Conservation (phyloP, 2,329 filamentous ascomycete genomes). For the Penicillium sp. region DNA sequence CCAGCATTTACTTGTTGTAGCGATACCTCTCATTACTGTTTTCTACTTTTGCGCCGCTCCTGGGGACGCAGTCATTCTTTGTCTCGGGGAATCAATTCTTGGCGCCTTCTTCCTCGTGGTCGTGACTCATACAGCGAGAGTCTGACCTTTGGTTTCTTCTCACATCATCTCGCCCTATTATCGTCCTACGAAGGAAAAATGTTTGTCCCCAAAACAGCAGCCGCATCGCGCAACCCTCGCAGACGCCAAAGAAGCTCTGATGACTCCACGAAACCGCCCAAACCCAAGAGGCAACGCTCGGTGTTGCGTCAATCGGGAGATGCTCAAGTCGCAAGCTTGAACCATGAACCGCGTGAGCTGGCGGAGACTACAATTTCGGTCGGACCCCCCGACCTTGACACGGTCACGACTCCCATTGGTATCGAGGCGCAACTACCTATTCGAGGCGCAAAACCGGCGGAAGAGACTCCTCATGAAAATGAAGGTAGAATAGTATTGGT, state of each 20-base stretch:
- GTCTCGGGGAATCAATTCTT: not conserved
- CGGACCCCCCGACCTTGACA: conserved; percentile 9
- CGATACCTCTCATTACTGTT: no score
- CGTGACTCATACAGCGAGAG: conserved; percentile 4
- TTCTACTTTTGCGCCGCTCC: no score
- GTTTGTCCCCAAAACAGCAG: conserved; percentile 34
- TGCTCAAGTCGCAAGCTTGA: conserved; percentile 16
- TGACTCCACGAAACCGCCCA: conserved; percentile 41
- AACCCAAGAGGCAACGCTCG: conserved; percentile 45
- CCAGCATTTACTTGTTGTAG: no score
- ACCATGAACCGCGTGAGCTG: conserved; percentile 17
- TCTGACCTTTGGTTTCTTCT: not conserved
- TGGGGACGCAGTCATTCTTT: no score
- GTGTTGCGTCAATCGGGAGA: conserved; percentile 35
- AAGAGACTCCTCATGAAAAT: conserved; percentile 25
- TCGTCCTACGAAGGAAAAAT: conserved; percentile 20
- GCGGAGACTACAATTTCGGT: conserved; percentile 11
- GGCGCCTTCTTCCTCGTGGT: not conserved
- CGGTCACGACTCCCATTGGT: conserved; percentile 14
- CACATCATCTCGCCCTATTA: not conserved
- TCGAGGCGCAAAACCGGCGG: conserved; percentile 33
- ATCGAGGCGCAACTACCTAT: conserved; percentile 31
- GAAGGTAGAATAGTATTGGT: conserved; percentile 36
- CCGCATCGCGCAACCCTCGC: conserved; percentile 32
- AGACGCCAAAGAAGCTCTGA: conserved; percentile 40